Conservation (phyloP, 1,284 basidiomycete species). For the Austroboletus novae-zelandiae region DNA sequence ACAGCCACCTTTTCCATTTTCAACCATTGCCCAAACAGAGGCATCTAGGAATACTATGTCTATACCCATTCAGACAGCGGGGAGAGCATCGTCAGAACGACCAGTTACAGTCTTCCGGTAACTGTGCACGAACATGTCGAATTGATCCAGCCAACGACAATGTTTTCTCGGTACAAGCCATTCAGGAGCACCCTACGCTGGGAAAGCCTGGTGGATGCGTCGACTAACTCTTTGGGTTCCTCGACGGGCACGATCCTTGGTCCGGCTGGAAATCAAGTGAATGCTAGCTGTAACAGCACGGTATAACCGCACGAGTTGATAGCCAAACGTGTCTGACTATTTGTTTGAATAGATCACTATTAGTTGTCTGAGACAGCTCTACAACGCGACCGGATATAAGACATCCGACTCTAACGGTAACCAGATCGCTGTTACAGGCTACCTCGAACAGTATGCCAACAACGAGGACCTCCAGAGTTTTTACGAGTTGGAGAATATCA, state of each 20-base stretch:
- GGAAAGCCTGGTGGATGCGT: constrained; percentile 8
- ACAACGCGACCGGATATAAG: constrained; percentile 48
- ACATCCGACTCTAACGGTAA: constrained; percentile 39
- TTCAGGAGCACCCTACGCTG: constrained; percentile 46
- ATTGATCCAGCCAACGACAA: constrained; percentile 71
- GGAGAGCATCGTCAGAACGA: constrained; percentile 61
- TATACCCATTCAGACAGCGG: constrained; percentile 56
- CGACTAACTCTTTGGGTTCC: constrained; percentile 3
- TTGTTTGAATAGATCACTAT: constrained; percentile 41
- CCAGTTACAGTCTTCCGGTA: constrained; percentile 65
- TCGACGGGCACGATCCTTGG: constrained; percentile 24
- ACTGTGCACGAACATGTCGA: constrained; percentile 63
- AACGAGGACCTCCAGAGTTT: constrained; percentile 52
- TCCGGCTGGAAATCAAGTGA: constrained; percentile 37
- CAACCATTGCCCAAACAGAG: neutral
- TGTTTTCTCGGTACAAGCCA: constrained; percentile 55
- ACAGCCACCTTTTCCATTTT: no score
- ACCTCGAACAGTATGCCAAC: constrained; percentile 56
- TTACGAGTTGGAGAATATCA: constrained; percentile 42
- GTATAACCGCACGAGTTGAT: constrained; percentile 31
- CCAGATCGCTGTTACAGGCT: constrained; percentile 55
- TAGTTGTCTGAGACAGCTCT: constrained; percentile 47
- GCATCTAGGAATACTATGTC: constrained; percentile 54
- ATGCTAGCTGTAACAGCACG: constrained; percentile 47
- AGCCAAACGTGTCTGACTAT: constrained; percentile 27